Conservation (phyloP, 2,329 filamentous ascomycete species). For the Colletotrichum siamense region DNA sequence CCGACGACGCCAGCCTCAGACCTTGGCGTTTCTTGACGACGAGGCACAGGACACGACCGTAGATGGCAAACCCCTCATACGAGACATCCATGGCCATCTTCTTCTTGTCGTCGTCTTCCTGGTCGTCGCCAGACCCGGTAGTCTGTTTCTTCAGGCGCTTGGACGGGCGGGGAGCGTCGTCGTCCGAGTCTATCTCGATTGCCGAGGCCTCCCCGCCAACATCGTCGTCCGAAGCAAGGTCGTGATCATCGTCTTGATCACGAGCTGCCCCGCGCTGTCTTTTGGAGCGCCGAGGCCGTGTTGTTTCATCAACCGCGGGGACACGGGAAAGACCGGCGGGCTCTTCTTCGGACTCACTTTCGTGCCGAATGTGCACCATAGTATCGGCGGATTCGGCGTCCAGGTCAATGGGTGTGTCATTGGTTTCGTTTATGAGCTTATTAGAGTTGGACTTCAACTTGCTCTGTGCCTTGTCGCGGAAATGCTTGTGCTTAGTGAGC, state of each 20-base stretch:
- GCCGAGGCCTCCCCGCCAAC: constrained; percentile 34
- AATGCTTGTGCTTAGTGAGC: constrained; percentile 83
- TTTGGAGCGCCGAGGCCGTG: constrained; percentile 23
- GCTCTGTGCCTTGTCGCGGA: constrained; percentile 61
- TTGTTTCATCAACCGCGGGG: constrained; percentile 44
- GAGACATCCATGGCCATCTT: constrained; percentile 85
- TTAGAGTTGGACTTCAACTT: constrained; percentile 66
- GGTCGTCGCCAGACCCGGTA: constrained; percentile 31
- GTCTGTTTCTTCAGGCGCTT: constrained; percentile 51
- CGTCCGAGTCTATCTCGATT: constrained; percentile 44
- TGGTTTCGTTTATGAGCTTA: constrained; percentile 63
- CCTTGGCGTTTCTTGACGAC: constrained; percentile 80
- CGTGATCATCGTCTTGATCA: constrained; percentile 33
- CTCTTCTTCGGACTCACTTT: constrained; percentile 63
- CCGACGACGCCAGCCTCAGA: constrained; percentile 35
- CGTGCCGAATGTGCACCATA: constrained; percentile 53
- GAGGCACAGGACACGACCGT: constrained; percentile 89
- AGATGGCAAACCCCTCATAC: constrained; percentile 96
- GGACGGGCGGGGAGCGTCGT: constrained; percentile 42
- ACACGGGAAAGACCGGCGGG: constrained; percentile 61
- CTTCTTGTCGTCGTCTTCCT: constrained; percentile 77
- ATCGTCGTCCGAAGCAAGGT: constrained; percentile 32
- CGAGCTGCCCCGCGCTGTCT: constrained; percentile 30
- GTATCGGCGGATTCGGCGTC: constrained; percentile 43
- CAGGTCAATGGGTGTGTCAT: constrained; percentile 59